Evolutionary conservation across 78 protist genomes (phyloP).

Genomic region (Pelomyxa schiedti): DNA sequence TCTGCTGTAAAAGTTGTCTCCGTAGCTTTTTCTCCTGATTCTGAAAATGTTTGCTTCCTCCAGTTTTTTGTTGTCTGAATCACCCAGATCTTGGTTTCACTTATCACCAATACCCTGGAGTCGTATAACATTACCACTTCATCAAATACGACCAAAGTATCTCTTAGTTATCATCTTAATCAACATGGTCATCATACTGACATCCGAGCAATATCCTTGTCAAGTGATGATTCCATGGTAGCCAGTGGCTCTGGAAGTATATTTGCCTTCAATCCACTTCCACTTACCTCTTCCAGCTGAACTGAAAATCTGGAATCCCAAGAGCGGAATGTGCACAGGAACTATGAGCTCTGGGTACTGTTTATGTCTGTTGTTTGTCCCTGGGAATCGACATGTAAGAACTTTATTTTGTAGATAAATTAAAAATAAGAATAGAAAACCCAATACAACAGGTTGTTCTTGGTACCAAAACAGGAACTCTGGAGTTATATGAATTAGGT

Average conservation of each 20-base stretch:
- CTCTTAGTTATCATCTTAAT: conserved; percentile 4
- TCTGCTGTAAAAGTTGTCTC: too few relatives aligned
- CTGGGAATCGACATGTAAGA: conserved; percentile 75
- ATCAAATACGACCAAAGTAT: not conserved
- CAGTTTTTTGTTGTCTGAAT: conserved; percentile 5
- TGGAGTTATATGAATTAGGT: conserved; percentile 65
- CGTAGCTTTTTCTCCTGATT: too few relatives aligned
- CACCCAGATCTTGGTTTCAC: conserved; percentile 10
- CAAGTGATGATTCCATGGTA: not conserved
- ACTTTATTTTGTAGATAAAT: not conserved
- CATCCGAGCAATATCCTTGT: conserved; percentile 51
- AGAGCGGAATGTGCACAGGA: conserved; percentile 40
- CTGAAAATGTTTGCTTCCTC: conserved; percentile 19
- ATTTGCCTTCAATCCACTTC: not conserved
- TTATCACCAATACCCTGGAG: conserved; percentile 41
- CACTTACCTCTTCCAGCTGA: conserved; percentile 21
- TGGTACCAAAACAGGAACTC: conserved; percentile 84
- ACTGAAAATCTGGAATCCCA: conserved; percentile 59
- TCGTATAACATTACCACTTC: conserved; percentile 7
- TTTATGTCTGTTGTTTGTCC: conserved; percentile 54
- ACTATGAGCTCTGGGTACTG: conserved; percentile 63
- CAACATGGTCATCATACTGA: conserved; percentile 66
- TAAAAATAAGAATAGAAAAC: not conserved
- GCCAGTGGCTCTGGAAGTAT: not conserved
- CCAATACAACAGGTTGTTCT: conserved; percentile 23